Conservation (phyloP, 2,329 filamentous ascomycete species). For the Cryphonectria radicalis region DNA sequence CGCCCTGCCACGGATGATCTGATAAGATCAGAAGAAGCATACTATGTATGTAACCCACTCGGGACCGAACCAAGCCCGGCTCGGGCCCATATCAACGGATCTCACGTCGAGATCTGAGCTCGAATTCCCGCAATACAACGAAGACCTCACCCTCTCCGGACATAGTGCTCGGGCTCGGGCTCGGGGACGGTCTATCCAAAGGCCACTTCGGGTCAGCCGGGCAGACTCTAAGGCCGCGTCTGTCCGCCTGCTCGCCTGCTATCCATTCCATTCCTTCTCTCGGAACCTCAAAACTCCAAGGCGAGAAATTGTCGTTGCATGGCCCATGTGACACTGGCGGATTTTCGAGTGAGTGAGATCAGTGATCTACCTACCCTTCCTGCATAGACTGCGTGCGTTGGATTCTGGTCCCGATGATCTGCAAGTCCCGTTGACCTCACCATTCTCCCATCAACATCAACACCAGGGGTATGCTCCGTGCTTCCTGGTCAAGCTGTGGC, state of each 20-base stretch:
- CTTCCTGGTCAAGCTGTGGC: too few species aligned
- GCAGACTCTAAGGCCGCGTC: not conserved
- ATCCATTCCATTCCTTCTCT: not conserved
- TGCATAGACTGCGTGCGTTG: not conserved
- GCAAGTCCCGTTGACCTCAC: not conserved
- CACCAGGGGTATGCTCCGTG: too few species aligned
- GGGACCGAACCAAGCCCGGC: not conserved
- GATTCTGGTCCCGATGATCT: not conserved
- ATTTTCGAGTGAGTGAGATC: not conserved
- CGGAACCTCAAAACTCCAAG: not conserved
- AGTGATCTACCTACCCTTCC: not conserved
- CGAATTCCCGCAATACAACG: not conserved
- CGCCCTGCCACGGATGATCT: not conserved
- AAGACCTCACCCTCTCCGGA: not conserved
- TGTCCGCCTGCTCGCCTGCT: conserved; percentile 1
- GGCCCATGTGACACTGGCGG: not conserved
- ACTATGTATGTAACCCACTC: not conserved
- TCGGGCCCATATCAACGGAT: not conserved
- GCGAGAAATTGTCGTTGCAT: conserved; percentile 8
- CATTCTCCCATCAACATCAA: not conserved
- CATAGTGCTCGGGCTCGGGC: not conserved
- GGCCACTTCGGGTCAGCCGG: conserved; percentile 13
- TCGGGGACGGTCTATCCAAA: not conserved
- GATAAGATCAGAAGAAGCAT: not conserved
- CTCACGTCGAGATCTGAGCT: not conserved